Percentiles rank a stretch among this genome's conserved stretches.
These are phyloP conservation scores for Sclerotinia glacialis DNA, from an alignment of 2,329 filamentous ascomycete species.

Conservation along the genomic window DNA sequence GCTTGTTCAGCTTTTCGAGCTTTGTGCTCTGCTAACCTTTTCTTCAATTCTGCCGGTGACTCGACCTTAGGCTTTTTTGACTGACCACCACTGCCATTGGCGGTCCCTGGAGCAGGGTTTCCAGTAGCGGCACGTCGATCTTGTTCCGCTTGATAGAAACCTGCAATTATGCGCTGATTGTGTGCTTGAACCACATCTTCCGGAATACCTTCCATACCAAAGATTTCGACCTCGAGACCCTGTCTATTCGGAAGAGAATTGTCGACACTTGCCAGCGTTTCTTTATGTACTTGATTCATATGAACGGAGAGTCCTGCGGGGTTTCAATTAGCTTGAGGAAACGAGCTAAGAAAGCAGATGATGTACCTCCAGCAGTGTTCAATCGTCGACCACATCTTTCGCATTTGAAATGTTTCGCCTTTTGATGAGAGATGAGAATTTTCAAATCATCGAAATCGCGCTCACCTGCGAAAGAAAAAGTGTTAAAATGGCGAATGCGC, in stretches of 20 bases:
- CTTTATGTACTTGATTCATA: slow-evolving; percentile 98
- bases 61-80: slow-evolving; percentile 73
- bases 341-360: neutral
- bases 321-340: slow-evolving; percentile 17
- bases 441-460: slow-evolving; percentile 97
- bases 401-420: slow-evolving; percentile 99
- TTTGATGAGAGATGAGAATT: slow-evolving; percentile 94
- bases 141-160: slow-evolving; percentile 81
- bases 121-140: slow-evolving; percentile 79
- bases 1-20: slow-evolving; percentile 63
- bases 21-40: slow-evolving; percentile 73
- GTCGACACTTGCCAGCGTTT: slow-evolving; percentile 80
- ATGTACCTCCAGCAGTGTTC: slow-evolving; percentile 88
- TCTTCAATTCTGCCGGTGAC: slow-evolving; percentile 72
- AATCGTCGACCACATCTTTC: slow-evolving; percentile 82
- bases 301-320: slow-evolving; percentile 82
- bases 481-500: neutral
- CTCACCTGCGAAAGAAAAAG: slow-evolving; percentile 59
- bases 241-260: slow-evolving; percentile 87
- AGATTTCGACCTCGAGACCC: slow-evolving; percentile 89
- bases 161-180: slow-evolving; percentile 79
- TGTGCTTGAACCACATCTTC: slow-evolving; percentile 80
- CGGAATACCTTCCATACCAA: slow-evolving; percentile 96
- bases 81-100: slow-evolving; percentile 56
- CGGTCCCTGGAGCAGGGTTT: slow-evolving; percentile 68